Evolutionary conservation across 2,329 filamentous ascomycete species (phyloP), one percentile per base, ranked within the genome.

Genomic region (Pseudogymnoascus sp.): DNA sequence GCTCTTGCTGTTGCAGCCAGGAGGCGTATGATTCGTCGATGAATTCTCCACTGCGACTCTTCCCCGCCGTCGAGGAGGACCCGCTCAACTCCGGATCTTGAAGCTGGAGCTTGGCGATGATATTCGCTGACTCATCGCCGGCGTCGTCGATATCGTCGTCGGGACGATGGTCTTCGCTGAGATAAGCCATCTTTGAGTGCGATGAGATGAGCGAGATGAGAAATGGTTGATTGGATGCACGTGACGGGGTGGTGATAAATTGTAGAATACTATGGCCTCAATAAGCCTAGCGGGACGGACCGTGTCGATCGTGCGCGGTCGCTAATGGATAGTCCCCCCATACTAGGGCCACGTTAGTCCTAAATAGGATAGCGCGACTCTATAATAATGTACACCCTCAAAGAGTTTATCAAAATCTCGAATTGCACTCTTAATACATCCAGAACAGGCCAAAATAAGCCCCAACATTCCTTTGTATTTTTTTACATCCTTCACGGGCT

Each of bases 81-180:
- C 36, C 54, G 8, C 68, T 37, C 4, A 63, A 23, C 14, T 62
- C 19, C 13, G 62, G 61, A 43, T 73, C 71, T 43, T 69, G 28
- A 14, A 71, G 60, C 34, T 73, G 69, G 21, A 72, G 63, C n/a
- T 70, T 65, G 19, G 71, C 51, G 6, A 72, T 68, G 4, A 70
- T 25, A 1, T 64, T 64, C 6, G 64, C 66, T 4, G 67, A 68
- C 7, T 63, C 66, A 8, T 69, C 65, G 28, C 71, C 71, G 7
- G 68, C 63, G 54, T 60, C 65, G 28, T 72, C 70, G 6, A 69
- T 62, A 37, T 61, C 36, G n/a, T 34, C 31, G 31, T 13, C 11
- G 31, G 11, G n/a, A 13, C 3, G 2, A 57, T 57, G n/a, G 1
- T 11, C 48, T 2, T 7, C 2, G n/a, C 10, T 10, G 10, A 11